Evolutionary conservation across 2,329 filamentous ascomycete species (phyloP), one percentile per base, ranked within the genome.

Genomic region (Colletotrichum sp.): DNA sequence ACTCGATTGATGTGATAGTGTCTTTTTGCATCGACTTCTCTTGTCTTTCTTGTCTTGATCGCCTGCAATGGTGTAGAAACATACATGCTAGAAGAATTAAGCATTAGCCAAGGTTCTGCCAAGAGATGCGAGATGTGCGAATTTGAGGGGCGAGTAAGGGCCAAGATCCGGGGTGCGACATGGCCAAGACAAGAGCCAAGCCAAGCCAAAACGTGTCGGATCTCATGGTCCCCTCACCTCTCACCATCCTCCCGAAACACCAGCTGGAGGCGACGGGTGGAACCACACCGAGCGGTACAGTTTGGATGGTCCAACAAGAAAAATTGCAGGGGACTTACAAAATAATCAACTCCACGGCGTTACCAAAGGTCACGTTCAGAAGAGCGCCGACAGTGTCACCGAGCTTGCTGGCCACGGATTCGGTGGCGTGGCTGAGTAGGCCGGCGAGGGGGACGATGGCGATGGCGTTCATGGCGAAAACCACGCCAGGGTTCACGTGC

Each of bases 291-390:
- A 67, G 30, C 34, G 30, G 32, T 34, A 16, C 12, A 22, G 27
- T 30, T 71, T 71, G 69, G 34, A 72, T 48, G 68, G 30, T 13
- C 13, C n/a, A 13, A 11, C 30, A 48, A 32, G 28, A 28, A 22
- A 13, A 27, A n/a, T 15, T 22, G 61, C 34, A 44, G 67, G 68
- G 71, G 59, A 81, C 87, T 82, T 83, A 90, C 88, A 95, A 95
- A 78, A 96, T 95, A 81, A 96, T 95, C 82, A 96, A 85, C 84
- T 96, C 94, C 28, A 95, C 94, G 27, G 94, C 93, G 82, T 96
- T 95, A 79, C 94, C 93, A 86, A 95, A 95, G 11, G 93, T 95
- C 76, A 95, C 92, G 80, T 95, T 95, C 82, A 95, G 89, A 80
- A 95, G 84, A 39, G 94, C 93, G 71, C 93, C 93, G 61, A 95